Evolutionary conservation across 257 asterid species (phyloP), one percentile per base, ranked within the genome.

Genomic region (Solanum paucissectum): DNA sequence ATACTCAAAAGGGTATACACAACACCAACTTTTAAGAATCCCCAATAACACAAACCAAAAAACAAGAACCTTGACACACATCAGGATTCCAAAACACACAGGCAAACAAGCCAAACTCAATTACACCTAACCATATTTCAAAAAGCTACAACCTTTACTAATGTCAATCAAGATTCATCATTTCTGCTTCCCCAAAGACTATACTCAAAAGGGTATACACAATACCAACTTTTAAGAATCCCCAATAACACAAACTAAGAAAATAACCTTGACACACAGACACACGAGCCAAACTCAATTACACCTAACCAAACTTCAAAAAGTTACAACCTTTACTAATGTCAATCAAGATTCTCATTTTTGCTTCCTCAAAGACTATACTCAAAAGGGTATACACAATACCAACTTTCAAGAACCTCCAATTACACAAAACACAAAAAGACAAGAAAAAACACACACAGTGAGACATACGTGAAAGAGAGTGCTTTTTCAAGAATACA

Each of bases 391-490:
- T 73, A 33, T 40, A 9, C 34, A 27, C 8, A 77, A 12, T 11
- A 21, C 18, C 13, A 60, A 83, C 71, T n/a, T n/a, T 66, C 0
- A 33, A 11, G 16, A 60, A 13, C 14, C 23, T n/a, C 55, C 12
- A 25, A n/a, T 21, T 9, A 83, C 55, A 21, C 74, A 21, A 83
- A 83, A 37, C 21, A n/a, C 34, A 55, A 21, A 52, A 83, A 7
- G 1, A 40, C 36, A 5, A 62, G 14, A 10, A 9, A n/a, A n/a
- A 0, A 25, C 2, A 72, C 2, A 37, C 9, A 36, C 29, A 46
- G n/a, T 44, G 32, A 25, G 20, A 25, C 29, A n/a, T 89, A 95
- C 98, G 89, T 23, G 95, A 89, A 89, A 89, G 55, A 60, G 91
- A 88, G 20, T 91, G 91, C 37, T 81, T 93, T 62, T 89, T 94